Percentiles rank a stretch among this genome's conserved stretches.
phyloP scores from a whole-genome alignment of 2,329 filamentous ascomycete genomes.

The Aureobasidium sp. region DNA sequence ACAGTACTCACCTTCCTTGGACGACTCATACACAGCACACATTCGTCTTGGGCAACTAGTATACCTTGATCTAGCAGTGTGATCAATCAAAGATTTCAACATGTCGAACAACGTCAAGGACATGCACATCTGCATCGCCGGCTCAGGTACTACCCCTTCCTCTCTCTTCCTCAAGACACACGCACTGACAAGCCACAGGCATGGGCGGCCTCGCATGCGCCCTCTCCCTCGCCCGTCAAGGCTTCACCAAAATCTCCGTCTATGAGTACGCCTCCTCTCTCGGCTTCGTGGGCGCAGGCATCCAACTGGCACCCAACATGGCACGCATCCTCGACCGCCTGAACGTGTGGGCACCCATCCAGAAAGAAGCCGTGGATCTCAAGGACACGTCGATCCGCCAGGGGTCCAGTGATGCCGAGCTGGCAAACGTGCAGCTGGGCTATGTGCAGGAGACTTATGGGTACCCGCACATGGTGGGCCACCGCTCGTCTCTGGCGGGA shows the following conservation, averaged over 20 bases:
- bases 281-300: slow-evolving; percentile 77
- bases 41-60: background rate
- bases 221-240: slow-evolving; percentile 66
- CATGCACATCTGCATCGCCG: slow-evolving; percentile 30
- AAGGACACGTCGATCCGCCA: slow-evolving; percentile 66
- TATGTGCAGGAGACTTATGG: slow-evolving; percentile 63
- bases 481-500: slow-evolving; percentile 64
- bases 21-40: background rate
- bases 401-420: slow-evolving; percentile 60
- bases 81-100: background rate
- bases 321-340: slow-evolving; percentile 65
- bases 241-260: slow-evolving; percentile 66
- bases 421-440: slow-evolving; percentile 62
- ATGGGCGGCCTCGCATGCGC: slow-evolving; percentile 73
- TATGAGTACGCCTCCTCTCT: slow-evolving; percentile 67
- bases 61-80: background rate
- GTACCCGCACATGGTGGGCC: slow-evolving; percentile 74
- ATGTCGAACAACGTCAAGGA: slow-evolving; percentile 25
- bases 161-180: background rate
- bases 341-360: slow-evolving; percentile 66
- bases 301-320: slow-evolving; percentile 79
- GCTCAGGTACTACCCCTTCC: slow-evolving; percentile 24
- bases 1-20: background rate
- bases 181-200: slow-evolving; percentile 35
- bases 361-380: slow-evolving; percentile 63